Conservation (phyloP, 164 flowering plant genomes). For the Stephania cephalantha region DNA sequence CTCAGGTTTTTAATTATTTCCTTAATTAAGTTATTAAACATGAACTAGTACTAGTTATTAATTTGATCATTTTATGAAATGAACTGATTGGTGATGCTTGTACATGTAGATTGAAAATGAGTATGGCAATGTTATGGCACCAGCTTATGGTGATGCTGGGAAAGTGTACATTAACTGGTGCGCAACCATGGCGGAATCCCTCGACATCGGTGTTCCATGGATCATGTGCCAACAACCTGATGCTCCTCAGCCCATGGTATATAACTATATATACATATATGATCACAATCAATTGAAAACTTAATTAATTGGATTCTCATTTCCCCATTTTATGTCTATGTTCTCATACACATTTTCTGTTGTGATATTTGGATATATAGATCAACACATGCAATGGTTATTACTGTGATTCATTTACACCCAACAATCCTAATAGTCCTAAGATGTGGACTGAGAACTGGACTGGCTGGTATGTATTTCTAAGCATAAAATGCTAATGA, state of each 20-base stretch:
- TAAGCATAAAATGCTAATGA: background rate
- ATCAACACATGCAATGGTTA: constrained; percentile 73
- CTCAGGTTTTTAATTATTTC: constrained; percentile 4
- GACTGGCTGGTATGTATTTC: constrained; percentile 46
- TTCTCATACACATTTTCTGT: no score
- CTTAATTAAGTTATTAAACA: background rate
- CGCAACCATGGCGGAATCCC: constrained; percentile 36
- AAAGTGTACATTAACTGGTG: constrained; percentile 37
- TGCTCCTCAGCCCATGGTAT: constrained; percentile 46
- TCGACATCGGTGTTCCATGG: constrained; percentile 41
- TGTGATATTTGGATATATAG: constrained; percentile 17
- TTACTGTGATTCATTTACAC: constrained; percentile 41
- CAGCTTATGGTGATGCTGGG: constrained; percentile 29
- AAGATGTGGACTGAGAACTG: constrained; percentile 47
- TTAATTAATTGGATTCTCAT: constrained; percentile 1
- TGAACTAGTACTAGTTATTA: no score
- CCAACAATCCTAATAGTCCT: constrained; percentile 18
- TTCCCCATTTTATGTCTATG: background rate
- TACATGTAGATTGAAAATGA: constrained; percentile 13
- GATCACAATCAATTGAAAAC: background rate
- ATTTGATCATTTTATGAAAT: background rate
- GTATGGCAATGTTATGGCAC: constrained; percentile 5
- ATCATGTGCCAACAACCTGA: constrained; percentile 47
- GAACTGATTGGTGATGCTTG: no score
- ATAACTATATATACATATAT: no score